Conservation (phyloP, 805 yeast genomes). For the Lipomyces mesembrius region DNA sequence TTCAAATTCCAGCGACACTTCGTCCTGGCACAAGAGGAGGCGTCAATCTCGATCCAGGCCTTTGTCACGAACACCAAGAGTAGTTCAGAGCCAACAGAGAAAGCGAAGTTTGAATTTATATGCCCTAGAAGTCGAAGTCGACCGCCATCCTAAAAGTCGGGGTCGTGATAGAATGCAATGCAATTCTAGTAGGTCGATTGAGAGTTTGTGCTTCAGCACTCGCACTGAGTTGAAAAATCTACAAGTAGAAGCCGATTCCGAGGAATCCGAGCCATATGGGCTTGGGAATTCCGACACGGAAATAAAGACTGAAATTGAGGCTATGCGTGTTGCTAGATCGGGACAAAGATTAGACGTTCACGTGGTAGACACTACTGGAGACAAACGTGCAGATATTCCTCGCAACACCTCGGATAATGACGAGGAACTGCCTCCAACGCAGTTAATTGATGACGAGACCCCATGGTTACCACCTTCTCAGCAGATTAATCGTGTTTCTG, state of each 20-base stretch:
- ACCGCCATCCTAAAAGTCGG: background rate
- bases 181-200: background rate
- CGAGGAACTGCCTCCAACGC: background rate
- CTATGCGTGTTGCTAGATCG: background rate
- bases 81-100: background rate
- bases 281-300: background rate
- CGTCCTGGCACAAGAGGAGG: background rate
- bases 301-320: background rate
- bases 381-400: background rate
- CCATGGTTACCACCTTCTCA: background rate
- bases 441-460: background rate
- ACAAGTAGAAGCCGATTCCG: background rate
- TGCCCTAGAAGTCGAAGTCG: background rate
- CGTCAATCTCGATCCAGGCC: background rate
- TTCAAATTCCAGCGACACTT: background rate
- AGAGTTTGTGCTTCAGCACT: background rate
- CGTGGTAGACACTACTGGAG: background rate
- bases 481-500: background rate
- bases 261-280: background rate
- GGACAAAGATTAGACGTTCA: background rate
- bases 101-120: background rate
- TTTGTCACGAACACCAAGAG: background rate
- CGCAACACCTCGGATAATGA: background rate
- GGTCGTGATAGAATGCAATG: background rate
- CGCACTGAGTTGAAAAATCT: background rate